These are phyloP conservation scores for Leucoagaricus sp. DNA, from an alignment of 1,284 basidiomycete genomes.

Conservation along the genomic window DNA sequence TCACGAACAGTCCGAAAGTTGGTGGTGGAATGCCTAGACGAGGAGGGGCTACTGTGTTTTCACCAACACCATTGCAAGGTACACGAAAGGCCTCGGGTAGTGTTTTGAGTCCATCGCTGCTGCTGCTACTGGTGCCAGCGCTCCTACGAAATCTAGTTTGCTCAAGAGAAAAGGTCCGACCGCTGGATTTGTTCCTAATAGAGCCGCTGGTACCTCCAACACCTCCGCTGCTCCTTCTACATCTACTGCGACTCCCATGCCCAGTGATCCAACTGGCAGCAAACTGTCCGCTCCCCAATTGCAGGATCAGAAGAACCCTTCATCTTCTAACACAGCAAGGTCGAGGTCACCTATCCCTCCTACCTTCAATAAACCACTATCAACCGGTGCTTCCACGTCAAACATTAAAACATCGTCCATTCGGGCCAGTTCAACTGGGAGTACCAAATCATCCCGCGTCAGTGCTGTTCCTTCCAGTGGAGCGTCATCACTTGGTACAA, in stretches of 20 bases:
- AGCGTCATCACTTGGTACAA: constrained; percentile 42
- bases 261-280: constrained; percentile 7
- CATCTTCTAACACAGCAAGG: constrained; percentile 13
- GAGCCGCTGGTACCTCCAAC: background rate
- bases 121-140: background rate
- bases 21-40: background rate
- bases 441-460: constrained; percentile 12
- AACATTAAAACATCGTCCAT: constrained; percentile 9
- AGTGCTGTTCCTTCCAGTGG: constrained; percentile 23
- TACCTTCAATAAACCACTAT: background rate
- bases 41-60: no score
- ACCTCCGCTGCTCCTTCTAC: constrained; percentile 16
- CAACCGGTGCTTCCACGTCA: no score
- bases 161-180: constrained; percentile 24
- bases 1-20: constrained; percentile 43
- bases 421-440: constrained; percentile 12
- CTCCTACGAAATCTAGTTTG: constrained; percentile 19
- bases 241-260: constrained; percentile 13
- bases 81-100: no score
- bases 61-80: no score
- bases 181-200: constrained; percentile 21
- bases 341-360: constrained; percentile 15
- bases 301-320: constrained; percentile 16
- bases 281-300: background rate
- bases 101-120: constrained; percentile 13